Base-by-base conservation (phyloP, 164 flowering plant species). In the Cinnamomum chago region DNA sequence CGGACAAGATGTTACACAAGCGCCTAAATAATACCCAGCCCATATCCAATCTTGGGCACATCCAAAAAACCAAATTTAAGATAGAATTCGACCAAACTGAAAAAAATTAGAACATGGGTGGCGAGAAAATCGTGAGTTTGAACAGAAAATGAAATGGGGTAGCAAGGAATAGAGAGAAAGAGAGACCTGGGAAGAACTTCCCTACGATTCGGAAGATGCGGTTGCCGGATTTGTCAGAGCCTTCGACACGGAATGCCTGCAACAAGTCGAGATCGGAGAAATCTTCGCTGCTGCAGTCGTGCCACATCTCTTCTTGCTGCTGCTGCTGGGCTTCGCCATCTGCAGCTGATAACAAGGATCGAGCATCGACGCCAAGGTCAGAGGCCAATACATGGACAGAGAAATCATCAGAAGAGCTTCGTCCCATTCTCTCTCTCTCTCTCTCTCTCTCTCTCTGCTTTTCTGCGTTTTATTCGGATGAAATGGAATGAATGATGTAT, bases 151-250 rank as follows among this genome's bases (percentile, higher is more conserved):
- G 60, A 62, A 65, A 64, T n/a, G 52, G 17, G 47, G 47, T 7
- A n/a, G 68, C 5, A 40, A 68, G 15, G 10, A 13, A 50, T 18
- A 6, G 15, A 6, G 9, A 50, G 60, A 9, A 11, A 33, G 52
- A 22, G 3, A 51, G 10, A 94, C 98, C 98, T 18, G 98, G 98
- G 73, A 92, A 92, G 81, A 78, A 90, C 81, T 92, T 94, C 18
- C 97, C 98, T 62, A 94, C 91, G 77, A 94, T 80, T 50, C 95
- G 96, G 64, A 92, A 68, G 28, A 92, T 90, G 5, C 90, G 97
- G 68, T 89, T 88, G 50, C 95, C 90, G 69, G 82, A 67, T 66
- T 85, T 90, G 72, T 95, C 99, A 20, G 76, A 79, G 60, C 94
- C 99, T 68, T 85, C 81, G 70, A 89, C 77, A 58, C 83, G 85